A percentile compares a stretch with the other conserved stretches of the same genome.
These are phyloP conservation scores for Fusarium sp. DNA, from an alignment of 2,329 filamentous ascomycete species.

Conservation along the genomic window DNA sequence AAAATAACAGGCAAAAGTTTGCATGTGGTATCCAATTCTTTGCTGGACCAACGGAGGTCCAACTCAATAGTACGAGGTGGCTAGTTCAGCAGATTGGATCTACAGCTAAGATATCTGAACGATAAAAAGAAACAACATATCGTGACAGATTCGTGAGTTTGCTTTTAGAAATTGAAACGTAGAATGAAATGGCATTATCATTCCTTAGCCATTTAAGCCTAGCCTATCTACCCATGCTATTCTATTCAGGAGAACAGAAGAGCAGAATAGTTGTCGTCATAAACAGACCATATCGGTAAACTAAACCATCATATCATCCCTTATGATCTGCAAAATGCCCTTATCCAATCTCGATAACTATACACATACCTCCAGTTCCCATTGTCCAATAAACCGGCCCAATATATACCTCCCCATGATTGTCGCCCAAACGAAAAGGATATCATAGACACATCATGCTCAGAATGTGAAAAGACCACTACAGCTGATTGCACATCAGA, in stretches of 20 bases:
- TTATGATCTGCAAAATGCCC: constrained; percentile 4
- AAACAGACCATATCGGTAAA: constrained; percentile 14
- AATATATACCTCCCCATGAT: background rate
- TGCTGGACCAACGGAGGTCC: background rate
- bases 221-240: background rate
- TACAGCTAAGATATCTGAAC: background rate
- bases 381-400: background rate
- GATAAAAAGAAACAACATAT: background rate
- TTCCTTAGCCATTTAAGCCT: background rate
- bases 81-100: background rate
- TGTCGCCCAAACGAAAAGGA: constrained; percentile 3
- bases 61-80: background rate
- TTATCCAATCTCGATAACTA: constrained; percentile 16
- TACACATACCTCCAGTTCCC: background rate
- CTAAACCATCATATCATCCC: background rate
- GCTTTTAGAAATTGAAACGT: background rate
- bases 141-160: background rate
- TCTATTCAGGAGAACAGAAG: background rate
- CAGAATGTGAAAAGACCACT: background rate
- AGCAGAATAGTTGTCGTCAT: background rate
- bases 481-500: background rate
- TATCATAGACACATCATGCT: constrained; percentile 19
- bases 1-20: background rate
- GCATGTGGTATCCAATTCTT: background rate
- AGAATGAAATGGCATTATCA: constrained; percentile 4